phyloP scores from a whole-genome alignment of 352 stramenopile genomes.

The Phytophthora parvispora region DNA sequence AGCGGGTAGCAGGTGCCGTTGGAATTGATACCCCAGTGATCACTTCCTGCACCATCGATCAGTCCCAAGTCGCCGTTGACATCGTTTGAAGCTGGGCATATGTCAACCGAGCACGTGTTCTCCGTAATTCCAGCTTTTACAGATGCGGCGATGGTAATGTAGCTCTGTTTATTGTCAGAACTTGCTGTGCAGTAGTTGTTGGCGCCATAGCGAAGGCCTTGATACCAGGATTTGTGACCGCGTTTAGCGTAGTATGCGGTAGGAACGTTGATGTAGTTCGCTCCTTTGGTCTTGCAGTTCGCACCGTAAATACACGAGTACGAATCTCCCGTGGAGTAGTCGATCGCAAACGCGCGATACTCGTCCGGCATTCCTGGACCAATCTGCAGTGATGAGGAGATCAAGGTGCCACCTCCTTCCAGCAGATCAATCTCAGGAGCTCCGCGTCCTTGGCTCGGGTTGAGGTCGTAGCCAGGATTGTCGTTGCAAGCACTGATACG shows the following conservation, averaged over 20 bases:
- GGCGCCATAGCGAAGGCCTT: constrained; percentile 57
- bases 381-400: constrained; percentile 94
- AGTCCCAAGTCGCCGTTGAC: constrained; percentile 36
- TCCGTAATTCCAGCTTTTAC: constrained; percentile 32
- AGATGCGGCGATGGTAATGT: constrained; percentile 16
- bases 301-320: constrained; percentile 50
- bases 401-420: constrained; percentile 82
- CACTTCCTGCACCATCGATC: constrained; percentile 20
- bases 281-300: constrained; percentile 53
- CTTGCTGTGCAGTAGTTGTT: constrained; percentile 53
- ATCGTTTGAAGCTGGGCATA: constrained; percentile 45
- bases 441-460: constrained; percentile 84
- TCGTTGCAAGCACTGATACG: constrained; percentile 85
- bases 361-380: constrained; percentile 69
- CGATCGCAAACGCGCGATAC: constrained; percentile 55
- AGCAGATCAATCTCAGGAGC: constrained; percentile 96
- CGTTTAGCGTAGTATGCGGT: constrained; percentile 46
- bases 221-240: constrained; percentile 67
- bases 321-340: constrained; percentile 30
- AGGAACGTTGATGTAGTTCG: constrained; percentile 46
- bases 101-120: constrained; percentile 33
- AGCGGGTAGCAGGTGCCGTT: constrained; percentile 72
- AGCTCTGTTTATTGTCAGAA: constrained; percentile 21
- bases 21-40: constrained; percentile 70
- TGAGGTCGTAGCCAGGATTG: constrained; percentile 91